These are phyloP conservation scores for Clarireedia paspali DNA, from an alignment of 2,329 filamentous ascomycete genomes.

Conservation along the genomic window DNA sequence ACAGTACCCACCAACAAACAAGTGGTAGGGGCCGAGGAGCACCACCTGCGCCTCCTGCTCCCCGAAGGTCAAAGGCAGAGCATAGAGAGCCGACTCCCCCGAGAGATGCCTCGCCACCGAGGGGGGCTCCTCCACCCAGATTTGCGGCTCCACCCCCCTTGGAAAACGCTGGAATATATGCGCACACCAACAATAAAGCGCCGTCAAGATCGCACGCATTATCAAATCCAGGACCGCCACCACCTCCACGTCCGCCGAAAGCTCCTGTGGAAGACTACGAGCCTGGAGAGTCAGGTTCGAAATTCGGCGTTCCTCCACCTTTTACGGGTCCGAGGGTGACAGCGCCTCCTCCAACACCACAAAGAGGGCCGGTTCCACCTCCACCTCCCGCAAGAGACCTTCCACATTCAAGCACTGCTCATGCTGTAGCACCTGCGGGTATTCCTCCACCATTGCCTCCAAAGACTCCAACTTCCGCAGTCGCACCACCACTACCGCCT, in stretches of 20 bases:
- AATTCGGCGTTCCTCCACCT: slow-evolving; percentile 72
- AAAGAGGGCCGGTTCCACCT: slow-evolving; percentile 63
- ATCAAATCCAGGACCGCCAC: slow-evolving; percentile 54
- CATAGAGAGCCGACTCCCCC: slow-evolving; percentile 50
- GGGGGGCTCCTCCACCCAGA: slow-evolving; percentile 49
- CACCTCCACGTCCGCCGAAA: slow-evolving; percentile 62
- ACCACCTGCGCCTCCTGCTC: slow-evolving; percentile 47
- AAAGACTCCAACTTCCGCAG: slow-evolving; percentile 36
- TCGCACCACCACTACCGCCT: slow-evolving; percentile 43
- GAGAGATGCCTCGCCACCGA: slow-evolving; percentile 61
- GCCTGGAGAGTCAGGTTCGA: slow-evolving; percentile 38
- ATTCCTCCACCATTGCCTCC: slow-evolving; percentile 35
- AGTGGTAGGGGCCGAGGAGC: slow-evolving; percentile 32
- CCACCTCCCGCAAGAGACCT: slow-evolving; percentile 46
- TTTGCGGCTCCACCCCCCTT: slow-evolving; percentile 85
- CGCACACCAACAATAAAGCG: slow-evolving; percentile 43
- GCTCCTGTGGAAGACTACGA: slow-evolving; percentile 62
- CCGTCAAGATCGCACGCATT: slow-evolving; percentile 38
- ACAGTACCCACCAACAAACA: slow-evolving; percentile 24
- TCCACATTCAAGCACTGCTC: slow-evolving; percentile 43
- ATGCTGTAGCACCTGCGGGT: slow-evolving; percentile 30
- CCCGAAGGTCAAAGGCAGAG: slow-evolving; percentile 51
- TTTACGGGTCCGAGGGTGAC: slow-evolving; percentile 60
- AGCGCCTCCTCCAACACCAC: slow-evolving; percentile 68
- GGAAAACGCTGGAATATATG: slow-evolving; percentile 83